Conservation (phyloP, 345 rosid genomes). For the Ceriops tagal region DNA sequence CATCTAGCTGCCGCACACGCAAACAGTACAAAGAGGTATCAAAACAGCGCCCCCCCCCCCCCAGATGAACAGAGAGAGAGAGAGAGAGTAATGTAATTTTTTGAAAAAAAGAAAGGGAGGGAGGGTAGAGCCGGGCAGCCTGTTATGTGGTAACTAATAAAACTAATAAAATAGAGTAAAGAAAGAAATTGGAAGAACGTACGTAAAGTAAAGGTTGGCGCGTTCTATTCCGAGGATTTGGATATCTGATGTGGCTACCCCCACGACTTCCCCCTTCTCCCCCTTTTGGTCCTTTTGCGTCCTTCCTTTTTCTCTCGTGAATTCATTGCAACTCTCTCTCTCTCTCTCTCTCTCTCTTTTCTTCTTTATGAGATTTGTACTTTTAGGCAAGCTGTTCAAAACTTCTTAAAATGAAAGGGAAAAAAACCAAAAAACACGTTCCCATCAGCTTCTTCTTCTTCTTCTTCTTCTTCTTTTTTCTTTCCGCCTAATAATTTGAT, state of each 20-base stretch:
- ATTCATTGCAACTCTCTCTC: no score
- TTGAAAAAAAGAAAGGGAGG: constrained; percentile 16
- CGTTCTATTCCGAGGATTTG: no score
- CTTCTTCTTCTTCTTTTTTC: constrained; percentile 30
- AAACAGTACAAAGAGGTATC: constrained; percentile 24
- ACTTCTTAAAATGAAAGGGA: neutral
- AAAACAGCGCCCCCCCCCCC: neutral
- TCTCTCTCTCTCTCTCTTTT: no score
- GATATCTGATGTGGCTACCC: no score
- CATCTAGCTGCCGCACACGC: constrained; percentile 39
- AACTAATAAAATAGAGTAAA: no score
- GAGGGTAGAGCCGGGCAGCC: neutral
- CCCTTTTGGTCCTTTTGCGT: no score
- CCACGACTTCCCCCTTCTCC: no score
- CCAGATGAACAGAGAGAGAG: neutral
- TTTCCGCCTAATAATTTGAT: constrained; percentile 50
- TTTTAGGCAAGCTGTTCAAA: neutral
- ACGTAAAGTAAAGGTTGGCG: no score
- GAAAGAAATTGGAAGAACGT: no score
- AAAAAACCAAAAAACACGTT: neutral
- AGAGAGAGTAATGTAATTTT: neutral
- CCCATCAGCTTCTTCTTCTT: neutral
- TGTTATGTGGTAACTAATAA: no score
- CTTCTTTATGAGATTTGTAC: no score
- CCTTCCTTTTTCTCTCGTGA: no score